Base-by-base conservation (phyloP, 768 basidiomycete species). In the Boletus insuetus region DNA sequence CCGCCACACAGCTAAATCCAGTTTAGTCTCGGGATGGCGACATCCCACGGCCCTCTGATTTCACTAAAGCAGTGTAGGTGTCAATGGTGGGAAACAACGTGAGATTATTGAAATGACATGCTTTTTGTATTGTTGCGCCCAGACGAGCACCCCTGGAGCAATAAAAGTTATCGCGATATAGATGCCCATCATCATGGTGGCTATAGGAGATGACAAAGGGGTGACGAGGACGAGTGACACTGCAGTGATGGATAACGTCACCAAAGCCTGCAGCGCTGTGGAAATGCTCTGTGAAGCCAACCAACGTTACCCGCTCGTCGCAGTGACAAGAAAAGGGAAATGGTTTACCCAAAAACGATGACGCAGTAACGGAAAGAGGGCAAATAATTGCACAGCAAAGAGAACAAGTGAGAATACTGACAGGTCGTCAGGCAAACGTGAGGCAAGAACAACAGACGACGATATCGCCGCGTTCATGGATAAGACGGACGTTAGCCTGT, bases 391-490 rank as follows among this genome's bases (percentile, higher is more conserved):
- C 54, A 94, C 84, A 52, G 92, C 84, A 72, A 92, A 90, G 51
- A 94, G 77, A 64, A 91, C 83, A 54, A 98, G 81, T 35, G 92
- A 86, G 66, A 98, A 98, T 22, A 97, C 96, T 24, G 89, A 84
- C 44, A 89, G 70, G 70, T 94, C 90, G 61, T 88, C 85, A 41
- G 82, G 75, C 38, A 98, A 77, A 60, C 96, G 88, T 39, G 94
- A 97, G 32, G 94, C 93, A 58, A 98, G 78, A 52, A 98, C 95
- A 44, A 97, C 89, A 32, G 91, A 92, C 17, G 92, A 91, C 41
- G 91, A 94, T 55, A 97, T 85, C 32, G 91, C 92, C 43, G 94
- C 94, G 66, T 94, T 93, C 79, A 89, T 91, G 41, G 90, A 92
- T 53, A 94, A 69, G 45, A 94, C 89, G 44, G 89, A 91, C 41